Conservation (phyloP, 148 eudicot species). For the Bassia scoparia region DNA sequence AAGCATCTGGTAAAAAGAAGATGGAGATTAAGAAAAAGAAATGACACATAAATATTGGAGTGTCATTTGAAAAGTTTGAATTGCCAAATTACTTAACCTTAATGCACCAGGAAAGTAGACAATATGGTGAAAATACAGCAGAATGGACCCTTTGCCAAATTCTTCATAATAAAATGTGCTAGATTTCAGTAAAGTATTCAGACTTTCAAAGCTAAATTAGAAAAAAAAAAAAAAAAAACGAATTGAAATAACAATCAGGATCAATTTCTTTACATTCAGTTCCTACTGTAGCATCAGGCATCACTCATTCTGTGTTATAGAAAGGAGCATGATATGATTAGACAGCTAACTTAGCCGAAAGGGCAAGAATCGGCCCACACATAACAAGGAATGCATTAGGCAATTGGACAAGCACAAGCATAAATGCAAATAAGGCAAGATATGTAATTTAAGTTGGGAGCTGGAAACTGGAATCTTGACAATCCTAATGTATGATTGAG, state of each 20-base stretch:
- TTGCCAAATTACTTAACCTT: background rate
- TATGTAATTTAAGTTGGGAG: background rate
- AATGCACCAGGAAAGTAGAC: background rate
- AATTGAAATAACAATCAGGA: background rate
- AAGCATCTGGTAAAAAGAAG: background rate
- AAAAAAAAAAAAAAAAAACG: too few species aligned
- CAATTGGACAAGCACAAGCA: background rate
- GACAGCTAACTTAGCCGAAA: background rate
- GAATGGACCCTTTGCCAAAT: background rate
- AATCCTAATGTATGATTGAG: constrained; percentile 2
- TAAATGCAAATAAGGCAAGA: too few species aligned
- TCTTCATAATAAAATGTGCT: too few species aligned
- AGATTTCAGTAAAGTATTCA: too few species aligned
- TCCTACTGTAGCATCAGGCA: background rate
- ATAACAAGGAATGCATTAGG: too few species aligned
- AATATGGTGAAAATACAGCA: background rate
- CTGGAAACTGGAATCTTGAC: background rate
- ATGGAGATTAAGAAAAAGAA: background rate
- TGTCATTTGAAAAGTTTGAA: background rate
- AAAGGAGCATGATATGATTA: background rate
- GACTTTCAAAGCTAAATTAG: too few species aligned
- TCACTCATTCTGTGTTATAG: background rate
- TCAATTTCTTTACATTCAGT: background rate
- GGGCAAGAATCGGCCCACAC: too few species aligned
- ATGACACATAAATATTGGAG: background rate